Evolutionary conservation across 2,329 filamentous ascomycete genomes (phyloP).

Genomic region (Drechmeria coniospora): DNA sequence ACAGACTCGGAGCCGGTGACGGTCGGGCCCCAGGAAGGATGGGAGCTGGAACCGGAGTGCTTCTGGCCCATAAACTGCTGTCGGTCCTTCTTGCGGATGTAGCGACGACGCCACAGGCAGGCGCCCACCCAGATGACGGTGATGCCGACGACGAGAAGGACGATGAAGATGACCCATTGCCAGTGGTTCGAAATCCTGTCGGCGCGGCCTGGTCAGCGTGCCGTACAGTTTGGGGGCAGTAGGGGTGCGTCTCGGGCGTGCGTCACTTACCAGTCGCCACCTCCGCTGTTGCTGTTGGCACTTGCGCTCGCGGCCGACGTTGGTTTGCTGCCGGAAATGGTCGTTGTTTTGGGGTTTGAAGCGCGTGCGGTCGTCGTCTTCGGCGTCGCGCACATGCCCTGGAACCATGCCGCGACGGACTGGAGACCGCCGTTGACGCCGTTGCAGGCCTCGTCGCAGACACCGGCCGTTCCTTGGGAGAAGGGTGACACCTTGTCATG

Average conservation of each 20-base stretch:
- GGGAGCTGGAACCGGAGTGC: constrained; percentile 20
- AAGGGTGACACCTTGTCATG: constrained; percentile 44
- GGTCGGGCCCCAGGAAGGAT: constrained; percentile 20
- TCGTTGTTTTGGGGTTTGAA: constrained; percentile 8
- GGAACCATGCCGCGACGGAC: constrained; percentile 56
- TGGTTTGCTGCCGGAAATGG: constrained; percentile 4
- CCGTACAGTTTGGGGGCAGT: no score
- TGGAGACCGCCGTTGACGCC: constrained; percentile 28
- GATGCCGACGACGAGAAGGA: constrained; percentile 57
- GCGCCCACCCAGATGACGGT: constrained; percentile 49
- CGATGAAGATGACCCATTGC: constrained; percentile 71
- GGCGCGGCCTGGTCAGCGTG: constrained; percentile 4
- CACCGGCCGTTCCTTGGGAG: constrained; percentile 35
- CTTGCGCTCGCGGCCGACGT: constrained; percentile 3
- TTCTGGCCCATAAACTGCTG: constrained; percentile 22
- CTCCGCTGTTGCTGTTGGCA: constrained; percentile 10
- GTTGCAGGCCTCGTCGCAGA: constrained; percentile 47
- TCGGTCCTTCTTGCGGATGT: constrained; percentile 53
- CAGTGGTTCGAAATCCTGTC: constrained; percentile 53
- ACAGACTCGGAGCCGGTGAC: constrained; percentile 9
- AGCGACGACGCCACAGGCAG: constrained; percentile 56
- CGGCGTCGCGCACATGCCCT: constrained; percentile 44
- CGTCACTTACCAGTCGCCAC: constrained; percentile 31
- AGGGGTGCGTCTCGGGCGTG: no score
- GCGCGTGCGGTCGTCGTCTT: constrained; percentile 8